Conservation (phyloP, 257 asterid species). For the Solanum lignicaule region DNA sequence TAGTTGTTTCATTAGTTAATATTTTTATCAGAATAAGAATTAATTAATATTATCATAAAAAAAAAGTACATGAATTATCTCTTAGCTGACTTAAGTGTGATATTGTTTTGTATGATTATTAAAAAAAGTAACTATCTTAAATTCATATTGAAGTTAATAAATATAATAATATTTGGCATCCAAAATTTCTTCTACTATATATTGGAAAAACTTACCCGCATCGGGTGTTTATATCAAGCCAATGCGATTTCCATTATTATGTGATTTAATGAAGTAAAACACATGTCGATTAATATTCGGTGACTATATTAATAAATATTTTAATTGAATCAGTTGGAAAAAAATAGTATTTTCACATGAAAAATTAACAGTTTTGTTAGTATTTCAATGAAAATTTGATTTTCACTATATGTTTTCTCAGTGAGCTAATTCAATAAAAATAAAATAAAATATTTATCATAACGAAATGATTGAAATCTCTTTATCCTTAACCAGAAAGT, state of each 20-base stretch:
- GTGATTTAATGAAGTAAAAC: too few species aligned
- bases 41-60: background rate
- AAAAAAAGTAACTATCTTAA: background rate
- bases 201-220: too few species aligned
- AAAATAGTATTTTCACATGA: background rate
- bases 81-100: background rate
- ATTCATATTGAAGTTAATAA: background rate
- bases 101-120: background rate
- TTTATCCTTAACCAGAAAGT: fast-evolving
- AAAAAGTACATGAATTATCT: background rate
- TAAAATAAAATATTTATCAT: too few species aligned
- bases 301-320: too few species aligned
- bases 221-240: too few species aligned
- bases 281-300: too few species aligned
- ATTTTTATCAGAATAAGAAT: background rate
- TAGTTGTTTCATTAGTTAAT: background rate
- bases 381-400: too few species aligned
- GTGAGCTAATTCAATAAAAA: too few species aligned
- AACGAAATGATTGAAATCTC: fast-evolving
- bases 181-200: background rate
- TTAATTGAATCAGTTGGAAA: too few species aligned
- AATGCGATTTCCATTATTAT: too few species aligned
- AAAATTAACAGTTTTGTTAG: too few species aligned
- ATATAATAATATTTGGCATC: background rate
- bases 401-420: too few species aligned